Base-by-base conservation (phyloP, 441 rosid species). In the Omphalea diandra region DNA sequence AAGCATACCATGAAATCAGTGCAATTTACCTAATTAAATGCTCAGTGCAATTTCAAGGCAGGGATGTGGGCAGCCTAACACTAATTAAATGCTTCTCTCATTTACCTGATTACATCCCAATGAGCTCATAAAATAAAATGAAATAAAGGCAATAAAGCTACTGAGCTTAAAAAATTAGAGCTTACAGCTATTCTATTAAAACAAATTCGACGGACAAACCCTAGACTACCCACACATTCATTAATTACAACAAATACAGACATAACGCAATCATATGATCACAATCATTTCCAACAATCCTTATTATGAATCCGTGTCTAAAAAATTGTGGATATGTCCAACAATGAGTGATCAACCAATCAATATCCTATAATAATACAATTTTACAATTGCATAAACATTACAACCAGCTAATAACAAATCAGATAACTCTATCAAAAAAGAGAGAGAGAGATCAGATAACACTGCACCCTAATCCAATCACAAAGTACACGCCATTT, bases 151-250 rank as follows among this genome's bases (percentile, higher is more conserved):
- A 67, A 27, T 11, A 59, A 33, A 14, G 44, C 2, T 32, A 33
- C n/a, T 5, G 20, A 68, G 29, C 8, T 15, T 41, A 27, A 55
- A 38, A 53, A 43, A n/a, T n/a, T n/a, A 35, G n/a, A 44, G 20
- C 32, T 31, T n/a, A 20, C 7, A 57, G 64, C 65, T 31, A 68
- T 46, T 8, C 12, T 12, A 57, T 68, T 44, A 44, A 47, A 57
- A 3, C 24, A 18, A n/a, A 54, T 14, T 1, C 4, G 24, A 56
- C 29, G 32, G 20, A 20, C 7, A 22, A 64, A 4, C 56, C 32
- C 68, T 46, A 47, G 40, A 46, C 22, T 29, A 17, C 4, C 4
- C 6, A 41, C 26, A 1, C 20, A 26, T 0, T 41, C 7, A 26
- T 35, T 3, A 31, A 63, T 1, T n/a, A 57, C 6, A 58, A 15